A percentile compares a stretch with the other conserved stretches of the same genome.
phyloP scores from a whole-genome alignment of 148 eudicot species.

The Dianthus caryophyllus region DNA sequence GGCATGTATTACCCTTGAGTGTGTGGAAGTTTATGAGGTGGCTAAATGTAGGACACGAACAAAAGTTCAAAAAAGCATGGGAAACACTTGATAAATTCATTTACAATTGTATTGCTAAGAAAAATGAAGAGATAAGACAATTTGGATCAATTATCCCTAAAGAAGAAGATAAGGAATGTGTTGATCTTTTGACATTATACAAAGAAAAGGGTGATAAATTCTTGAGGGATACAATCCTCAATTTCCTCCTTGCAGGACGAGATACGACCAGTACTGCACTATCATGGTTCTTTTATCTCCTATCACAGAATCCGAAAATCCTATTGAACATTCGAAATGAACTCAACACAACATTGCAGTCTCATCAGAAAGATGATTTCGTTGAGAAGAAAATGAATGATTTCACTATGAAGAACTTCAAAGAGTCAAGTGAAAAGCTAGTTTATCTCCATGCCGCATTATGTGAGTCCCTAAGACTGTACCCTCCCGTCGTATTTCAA shows the following conservation, averaged over 20 bases:
- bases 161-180: slow-evolving; percentile 21
- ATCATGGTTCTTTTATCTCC: slow-evolving; percentile 39
- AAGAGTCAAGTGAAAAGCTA: slow-evolving; percentile 23
- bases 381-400: slow-evolving; percentile 17
- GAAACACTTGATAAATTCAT: slow-evolving; percentile 32
- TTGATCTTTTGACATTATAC: slow-evolving; percentile 28
- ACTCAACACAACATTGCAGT: slow-evolving; percentile 10
- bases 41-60: slow-evolving; percentile 23
- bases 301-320: slow-evolving; percentile 33
- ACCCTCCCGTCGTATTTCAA: slow-evolving; percentile 42
- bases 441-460: slow-evolving; percentile 37
- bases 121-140: slow-evolving; percentile 18
- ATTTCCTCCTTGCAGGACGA: slow-evolving; percentile 49
- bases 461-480: slow-evolving; percentile 36
- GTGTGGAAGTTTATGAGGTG: slow-evolving; percentile 23
- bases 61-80: slow-evolving; percentile 25
- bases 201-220: slow-evolving; percentile 31
- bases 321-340: slow-evolving; percentile 32
- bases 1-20: slow-evolving; percentile 25
- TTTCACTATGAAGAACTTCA: slow-evolving; percentile 24
- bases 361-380: background rate
- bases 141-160: background rate
- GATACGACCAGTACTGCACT: slow-evolving; percentile 44
- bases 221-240: slow-evolving; percentile 48
- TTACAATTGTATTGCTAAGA: slow-evolving; percentile 20